A percentile compares a stretch with the other conserved stretches of the same genome.
These are phyloP conservation scores for Camelina hispida DNA, from an alignment of 345 rosid genomes.

Conservation along the genomic window DNA sequence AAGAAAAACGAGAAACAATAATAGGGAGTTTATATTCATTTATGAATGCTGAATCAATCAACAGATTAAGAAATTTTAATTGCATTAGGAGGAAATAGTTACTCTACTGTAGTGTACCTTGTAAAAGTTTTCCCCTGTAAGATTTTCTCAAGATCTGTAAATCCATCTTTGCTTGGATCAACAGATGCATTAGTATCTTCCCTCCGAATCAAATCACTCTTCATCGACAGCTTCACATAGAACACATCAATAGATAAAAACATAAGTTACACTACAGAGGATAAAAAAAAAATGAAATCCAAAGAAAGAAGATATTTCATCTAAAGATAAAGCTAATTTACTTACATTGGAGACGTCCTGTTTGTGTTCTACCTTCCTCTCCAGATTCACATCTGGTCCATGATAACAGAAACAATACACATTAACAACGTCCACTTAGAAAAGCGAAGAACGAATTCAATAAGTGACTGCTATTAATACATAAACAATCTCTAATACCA, in stretches of 20 bases:
- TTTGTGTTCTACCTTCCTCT: constrained; percentile 29
- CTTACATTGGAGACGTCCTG: constrained; percentile 33
- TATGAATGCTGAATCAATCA: neutral
- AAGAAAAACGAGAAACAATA: constrained; percentile 14
- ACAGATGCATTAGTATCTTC: constrained; percentile 43
- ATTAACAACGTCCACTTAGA: constrained; percentile 11
- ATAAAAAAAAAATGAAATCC: neutral
- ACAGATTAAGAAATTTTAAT: constrained; percentile 2
- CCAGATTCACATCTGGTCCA: constrained; percentile 40
- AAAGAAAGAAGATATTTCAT: neutral
- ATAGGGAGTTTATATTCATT: neutral
- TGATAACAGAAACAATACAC: constrained; percentile 25
- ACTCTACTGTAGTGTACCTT: constrained; percentile 48
- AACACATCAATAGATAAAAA: constrained; percentile 33
- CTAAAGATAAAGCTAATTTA: constrained; percentile 11
- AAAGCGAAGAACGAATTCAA: neutral
- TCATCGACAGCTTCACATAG: constrained; percentile 35
- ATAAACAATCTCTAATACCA: no score
- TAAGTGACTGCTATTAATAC: constrained; percentile 7
- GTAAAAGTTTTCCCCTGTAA: constrained; percentile 79
- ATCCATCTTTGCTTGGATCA: constrained; percentile 45
- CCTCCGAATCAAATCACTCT: constrained; percentile 45
- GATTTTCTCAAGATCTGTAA: constrained; percentile 42
- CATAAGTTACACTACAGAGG: neutral
- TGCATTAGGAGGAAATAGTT: neutral